These are phyloP conservation scores for Senna tora DNA, from an alignment of 306 rosid genomes.

Conservation along the genomic window DNA sequence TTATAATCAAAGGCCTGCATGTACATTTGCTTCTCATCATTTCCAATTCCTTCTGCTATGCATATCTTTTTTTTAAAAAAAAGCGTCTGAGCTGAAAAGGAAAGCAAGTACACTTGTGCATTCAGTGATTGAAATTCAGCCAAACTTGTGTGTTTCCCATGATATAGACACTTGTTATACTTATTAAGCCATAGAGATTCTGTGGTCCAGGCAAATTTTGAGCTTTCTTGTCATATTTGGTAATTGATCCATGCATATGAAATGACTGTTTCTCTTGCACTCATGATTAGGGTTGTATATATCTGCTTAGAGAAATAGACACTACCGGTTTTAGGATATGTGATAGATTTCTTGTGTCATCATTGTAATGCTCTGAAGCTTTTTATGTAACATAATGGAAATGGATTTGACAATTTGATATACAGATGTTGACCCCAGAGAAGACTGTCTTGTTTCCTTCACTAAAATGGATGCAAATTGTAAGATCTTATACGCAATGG, in stretches of 20 bases:
- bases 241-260: neutral
- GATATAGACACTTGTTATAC: too few relatives aligned
- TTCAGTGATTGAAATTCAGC: too few relatives aligned
- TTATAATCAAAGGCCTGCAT: neutral
- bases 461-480: neutral
- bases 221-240: too few relatives aligned
- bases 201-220: too few relatives aligned
- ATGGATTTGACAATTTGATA: neutral
- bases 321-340: neutral
- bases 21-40: constrained; percentile 8
- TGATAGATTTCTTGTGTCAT: too few relatives aligned
- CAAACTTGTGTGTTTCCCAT: too few relatives aligned
- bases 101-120: neutral
- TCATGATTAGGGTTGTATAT: neutral
- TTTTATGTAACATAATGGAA: too few relatives aligned
- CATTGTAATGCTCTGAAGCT: too few relatives aligned
- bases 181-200: too few relatives aligned
- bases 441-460: neutral
- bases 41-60: constrained; percentile 4
- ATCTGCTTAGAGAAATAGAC: neutral
- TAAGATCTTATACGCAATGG: neutral
- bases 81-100: neutral
- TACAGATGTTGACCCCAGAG: neutral
- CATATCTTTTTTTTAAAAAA: constrained; percentile 20
- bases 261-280: neutral